These are phyloP conservation scores for Xylariaceae sp. DNA, from an alignment of 2,329 filamentous ascomycete species.

Conservation along the genomic window DNA sequence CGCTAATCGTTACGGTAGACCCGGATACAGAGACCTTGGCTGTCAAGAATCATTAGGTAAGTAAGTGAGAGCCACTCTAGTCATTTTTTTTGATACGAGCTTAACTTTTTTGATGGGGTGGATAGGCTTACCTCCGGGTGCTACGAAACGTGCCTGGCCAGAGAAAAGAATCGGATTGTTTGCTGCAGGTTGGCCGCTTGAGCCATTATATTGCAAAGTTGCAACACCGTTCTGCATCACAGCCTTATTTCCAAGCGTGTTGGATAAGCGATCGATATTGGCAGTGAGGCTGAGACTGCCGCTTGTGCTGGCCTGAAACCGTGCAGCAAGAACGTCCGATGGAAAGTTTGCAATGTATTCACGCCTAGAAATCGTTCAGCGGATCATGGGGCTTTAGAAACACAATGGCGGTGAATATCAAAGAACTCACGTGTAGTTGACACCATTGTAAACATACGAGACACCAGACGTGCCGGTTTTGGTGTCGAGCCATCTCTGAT, in stretches of 20 bases:
- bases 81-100: background rate
- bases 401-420: background rate
- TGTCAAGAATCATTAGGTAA: background rate
- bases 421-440: conserved; percentile 14
- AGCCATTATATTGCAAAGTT: conserved; percentile 6
- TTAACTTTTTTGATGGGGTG: too few species aligned
- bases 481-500: conserved; percentile 15
- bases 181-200: background rate
- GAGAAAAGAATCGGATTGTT: conserved; percentile 13
- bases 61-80: background rate
- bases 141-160: conserved; percentile 2
- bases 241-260: background rate
- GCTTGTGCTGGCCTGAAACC: conserved; percentile 6
- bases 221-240: background rate
- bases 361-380: conserved; percentile 8
- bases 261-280: conserved; percentile 1
- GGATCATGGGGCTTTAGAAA: background rate
- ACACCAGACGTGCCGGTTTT: conserved; percentile 5
- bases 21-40: conserved; percentile 6
- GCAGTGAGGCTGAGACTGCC: conserved; percentile 5
- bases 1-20: conserved; percentile 1
- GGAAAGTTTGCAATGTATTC: conserved; percentile 17
- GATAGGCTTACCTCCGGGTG: conserved; percentile 8
- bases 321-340: conserved; percentile 9
- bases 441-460: conserved; percentile 1